Base-by-base conservation (phyloP, 805 yeast genomes). In the Wickerhamiella australiensis region DNA sequence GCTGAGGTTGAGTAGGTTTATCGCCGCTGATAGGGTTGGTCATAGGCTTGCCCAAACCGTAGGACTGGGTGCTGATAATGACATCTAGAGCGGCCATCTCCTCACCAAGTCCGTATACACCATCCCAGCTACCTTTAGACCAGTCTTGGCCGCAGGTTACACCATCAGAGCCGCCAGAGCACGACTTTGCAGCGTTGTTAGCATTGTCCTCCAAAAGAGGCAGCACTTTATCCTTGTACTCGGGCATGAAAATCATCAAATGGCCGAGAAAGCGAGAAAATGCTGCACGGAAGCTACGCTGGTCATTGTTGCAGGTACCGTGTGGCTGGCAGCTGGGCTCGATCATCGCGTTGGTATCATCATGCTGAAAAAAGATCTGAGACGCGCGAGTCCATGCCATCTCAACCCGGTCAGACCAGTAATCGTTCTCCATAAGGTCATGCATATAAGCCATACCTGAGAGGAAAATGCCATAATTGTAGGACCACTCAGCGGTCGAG, bases 131-230 rank as follows among this genome's bases (percentile, higher is more conserved):
- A 31, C 65, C 67, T n/a, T 59, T 53, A 9, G 72, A 62, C 94
- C 94, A 84, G 61, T 78, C 68, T 50, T 71, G 62, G 46, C 94
- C 92, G 68, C 94, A 85, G 0, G 92, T 83, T 54, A 78, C 76
- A 8, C 80, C 80, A 61, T 84, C 92, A 2, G 64, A 42, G 56
- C 90, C 92, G 53, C 94, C 94, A 1, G 78, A 67, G 64, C 94
- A 84, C 1, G 86, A 74, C 48, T 67, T 65, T 2, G 86, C 86
- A 1, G 92, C 94, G 26, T 78, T 94, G 25, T 53, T 51, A 3
- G 83, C 81, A 23, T 80, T 78, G 35, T 67, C 66, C 23, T 66
- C 66, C 20, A 80, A 54, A 59, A 72, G 67, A 3, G 62, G 53
- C 54, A 66, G 65, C 52, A 80, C 74, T 4, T 61, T 57, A 42